phyloP scores from a whole-genome alignment of 495 filamentous ascomycete genomes.

The Aspergillus mulundensis region DNA sequence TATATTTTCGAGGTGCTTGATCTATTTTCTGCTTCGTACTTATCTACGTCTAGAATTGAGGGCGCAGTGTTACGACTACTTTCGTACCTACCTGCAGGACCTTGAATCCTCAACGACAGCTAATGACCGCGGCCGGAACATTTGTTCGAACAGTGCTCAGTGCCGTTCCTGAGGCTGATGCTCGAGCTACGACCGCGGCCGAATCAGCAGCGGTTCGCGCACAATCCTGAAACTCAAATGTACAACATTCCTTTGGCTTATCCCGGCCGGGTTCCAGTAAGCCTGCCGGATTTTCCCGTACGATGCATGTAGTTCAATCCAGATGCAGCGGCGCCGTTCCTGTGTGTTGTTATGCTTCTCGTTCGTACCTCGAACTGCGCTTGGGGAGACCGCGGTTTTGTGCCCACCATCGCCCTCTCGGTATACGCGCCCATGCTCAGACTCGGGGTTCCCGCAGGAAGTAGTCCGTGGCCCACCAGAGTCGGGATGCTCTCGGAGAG shows the following conservation, averaged over 20 bases:
- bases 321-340: not conserved
- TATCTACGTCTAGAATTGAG: not conserved
- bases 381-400: not conserved
- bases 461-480: not conserved
- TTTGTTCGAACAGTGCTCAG: not conserved
- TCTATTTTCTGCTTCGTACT: not conserved
- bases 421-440: not conserved
- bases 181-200: not conserved
- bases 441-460: not conserved
- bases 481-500: not conserved
- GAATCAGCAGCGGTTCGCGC: not conserved
- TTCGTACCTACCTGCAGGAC: not conserved
- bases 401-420: not conserved
- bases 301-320: conserved; percentile 2
- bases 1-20: not conserved
- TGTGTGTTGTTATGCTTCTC: not conserved
- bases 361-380: not conserved
- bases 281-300: not conserved
- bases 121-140: not conserved
- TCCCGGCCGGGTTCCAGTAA: not conserved
- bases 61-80: not conserved
- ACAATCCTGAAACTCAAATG: conserved; percentile 1
- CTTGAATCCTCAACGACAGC: not conserved
- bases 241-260: not conserved
- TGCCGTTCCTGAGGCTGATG: not conserved